These are phyloP conservation scores for Coccomyxa sp. DNA, from an alignment of 139 green algal genomes.

Conservation along the genomic window DNA sequence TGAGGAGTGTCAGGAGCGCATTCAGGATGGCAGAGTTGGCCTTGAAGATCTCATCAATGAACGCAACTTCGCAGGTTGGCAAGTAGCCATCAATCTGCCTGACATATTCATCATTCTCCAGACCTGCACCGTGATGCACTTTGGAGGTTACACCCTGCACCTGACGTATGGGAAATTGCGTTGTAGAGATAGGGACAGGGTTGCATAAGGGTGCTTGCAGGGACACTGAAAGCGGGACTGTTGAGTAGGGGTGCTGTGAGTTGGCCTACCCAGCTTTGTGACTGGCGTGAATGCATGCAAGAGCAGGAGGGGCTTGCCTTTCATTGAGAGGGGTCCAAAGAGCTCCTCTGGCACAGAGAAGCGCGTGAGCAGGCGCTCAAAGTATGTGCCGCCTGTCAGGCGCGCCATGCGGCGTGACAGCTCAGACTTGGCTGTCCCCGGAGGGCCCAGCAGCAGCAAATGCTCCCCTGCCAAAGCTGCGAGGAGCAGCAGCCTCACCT, in stretches of 20 bases:
- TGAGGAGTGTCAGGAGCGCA: conserved; percentile 91
- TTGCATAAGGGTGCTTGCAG: background rate
- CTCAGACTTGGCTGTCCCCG: conserved; percentile 94
- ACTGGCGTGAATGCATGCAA: no score
- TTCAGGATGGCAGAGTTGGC: conserved; percentile 97
- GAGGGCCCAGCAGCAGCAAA: conserved; percentile 75
- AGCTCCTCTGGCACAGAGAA: conserved; percentile 96
- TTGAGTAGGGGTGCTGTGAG: no score
- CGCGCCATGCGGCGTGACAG: conserved; percentile 67
- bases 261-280: no score
- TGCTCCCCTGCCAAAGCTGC: conserved; percentile 86
- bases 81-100: conserved; percentile 90
- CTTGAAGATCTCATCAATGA: conserved; percentile 94
- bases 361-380: conserved; percentile 91
- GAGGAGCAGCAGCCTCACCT: conserved; percentile 45
- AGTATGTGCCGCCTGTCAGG: conserved; percentile 72
- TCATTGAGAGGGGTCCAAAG: conserved; percentile 91
- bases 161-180: no score
- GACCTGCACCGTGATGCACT: no score
- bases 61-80: conserved; percentile 80
- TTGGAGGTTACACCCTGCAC: no score
- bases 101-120: conserved; percentile 88
- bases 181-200: no score
- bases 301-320: no score
- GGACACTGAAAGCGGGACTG: no score